These are phyloP conservation scores for Homolaphlyctis polyrhiza DNA, from an alignment of 371 early-diverging fungal genomes.

Conservation along the genomic window DNA sequence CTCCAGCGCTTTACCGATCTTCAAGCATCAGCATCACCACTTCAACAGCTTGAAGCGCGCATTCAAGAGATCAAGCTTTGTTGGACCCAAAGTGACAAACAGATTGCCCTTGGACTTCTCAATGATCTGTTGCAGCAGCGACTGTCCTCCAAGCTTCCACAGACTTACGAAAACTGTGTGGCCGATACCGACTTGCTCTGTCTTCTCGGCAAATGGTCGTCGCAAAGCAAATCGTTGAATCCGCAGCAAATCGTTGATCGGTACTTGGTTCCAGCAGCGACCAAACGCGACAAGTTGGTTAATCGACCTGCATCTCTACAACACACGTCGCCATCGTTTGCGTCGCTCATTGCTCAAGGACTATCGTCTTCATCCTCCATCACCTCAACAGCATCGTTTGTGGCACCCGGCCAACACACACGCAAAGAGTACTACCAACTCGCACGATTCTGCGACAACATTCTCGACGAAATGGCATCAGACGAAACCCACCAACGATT, in stretches of 20 bases:
- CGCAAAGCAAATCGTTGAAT: conserved; percentile 12
- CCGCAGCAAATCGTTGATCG: conserved; percentile 15
- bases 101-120: conserved; percentile 20
- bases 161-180: too few relatives aligned
- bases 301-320: too few relatives aligned
- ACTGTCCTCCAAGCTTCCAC: too few relatives aligned
- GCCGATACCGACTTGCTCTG: conserved; percentile 13
- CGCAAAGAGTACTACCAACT: conserved; percentile 26
- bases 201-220: conserved; percentile 30
- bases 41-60: conserved; percentile 2
- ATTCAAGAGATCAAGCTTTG: conserved; percentile 18
- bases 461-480: conserved; percentile 16
- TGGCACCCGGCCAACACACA: too few relatives aligned
- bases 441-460: conserved; percentile 33
- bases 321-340: too few relatives aligned
- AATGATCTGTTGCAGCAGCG: conserved; percentile 7
- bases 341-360: too few relatives aligned
- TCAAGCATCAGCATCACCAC: not conserved
- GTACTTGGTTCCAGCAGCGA: conserved; percentile 15
- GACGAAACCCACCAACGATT: conserved; percentile 17
- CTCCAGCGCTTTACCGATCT: not conserved
- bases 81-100: conserved; percentile 24
- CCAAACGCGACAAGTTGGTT: not conserved
- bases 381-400: not conserved
- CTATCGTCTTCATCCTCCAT: conserved; percentile 2